These are phyloP conservation scores for Gloeopeniophorella convolvens DNA, from an alignment of 768 basidiomycete genomes.

Conservation along the genomic window DNA sequence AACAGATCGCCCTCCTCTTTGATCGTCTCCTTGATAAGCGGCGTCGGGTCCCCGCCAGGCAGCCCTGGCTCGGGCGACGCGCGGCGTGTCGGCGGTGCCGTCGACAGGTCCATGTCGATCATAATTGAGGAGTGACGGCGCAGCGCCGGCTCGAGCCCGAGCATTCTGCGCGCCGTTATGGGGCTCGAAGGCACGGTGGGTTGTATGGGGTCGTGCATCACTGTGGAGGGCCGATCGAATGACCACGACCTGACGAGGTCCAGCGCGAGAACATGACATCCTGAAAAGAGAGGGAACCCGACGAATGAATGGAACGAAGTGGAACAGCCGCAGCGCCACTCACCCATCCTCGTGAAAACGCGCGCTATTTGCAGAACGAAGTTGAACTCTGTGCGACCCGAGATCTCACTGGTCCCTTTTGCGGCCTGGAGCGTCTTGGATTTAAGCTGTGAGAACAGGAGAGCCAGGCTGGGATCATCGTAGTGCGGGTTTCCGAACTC, in stretches of 20 bases:
- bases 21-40: conserved; percentile 24
- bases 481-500: conserved; percentile 83
- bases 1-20: conserved; percentile 53
- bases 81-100: conserved; percentile 50
- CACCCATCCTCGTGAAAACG: conserved; percentile 93
- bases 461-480: conserved; percentile 88
- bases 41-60: conserved; percentile 18
- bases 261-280: conserved; percentile 88
- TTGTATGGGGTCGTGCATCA: conserved; percentile 23
- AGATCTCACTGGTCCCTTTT: conserved; percentile 88
- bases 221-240: conserved; percentile 69
- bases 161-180: conserved; percentile 37
- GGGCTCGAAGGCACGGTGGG: conserved; percentile 38
- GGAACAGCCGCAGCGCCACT: conserved; percentile 21
- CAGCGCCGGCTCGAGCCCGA: conserved; percentile 44
- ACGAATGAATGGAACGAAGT: background rate
- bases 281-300: conserved; percentile 35
- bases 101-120: conserved; percentile 82
- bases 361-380: conserved; percentile 93
- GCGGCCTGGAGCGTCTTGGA: conserved; percentile 89
- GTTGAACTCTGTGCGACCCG: conserved; percentile 83
- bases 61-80: conserved; percentile 39
- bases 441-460: conserved; percentile 85
- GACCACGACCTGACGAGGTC: conserved; percentile 89
- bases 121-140: conserved; percentile 68